Evolutionary conservation across 129 eudicot species (phyloP), one percentile per base, ranked within the genome.

Genomic region (Apium graveolens): DNA sequence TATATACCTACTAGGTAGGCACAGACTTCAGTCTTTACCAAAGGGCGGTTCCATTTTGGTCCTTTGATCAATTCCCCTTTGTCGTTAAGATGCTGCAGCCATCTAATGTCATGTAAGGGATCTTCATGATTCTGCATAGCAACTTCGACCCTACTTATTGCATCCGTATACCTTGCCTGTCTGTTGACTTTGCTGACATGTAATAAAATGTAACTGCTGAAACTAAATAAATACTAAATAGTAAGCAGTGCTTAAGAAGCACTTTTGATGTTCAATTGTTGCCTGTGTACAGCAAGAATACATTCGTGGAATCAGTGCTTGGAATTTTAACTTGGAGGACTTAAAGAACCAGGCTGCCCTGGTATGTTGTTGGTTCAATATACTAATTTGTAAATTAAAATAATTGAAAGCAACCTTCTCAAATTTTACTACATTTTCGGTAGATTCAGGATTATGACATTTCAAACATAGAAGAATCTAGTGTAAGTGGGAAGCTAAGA

Each of bases 321-420:
- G 98, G 98, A 94, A 94, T 81, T 94, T 94, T 80, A 91, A 94
- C 84, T 86, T 94, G 86, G 98, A 94, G 85, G 98, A 94, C 86
- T 87, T 94, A 89, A 94, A 91, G 87, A 90, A 85, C 83, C 96
- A 94, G 82, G 98, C 98, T 76, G 92, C 98, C 62, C 93, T 91
- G 79, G 98, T 94, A 91, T 74, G 90, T 72, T 69, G 17, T 81
- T 7, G 44, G 48, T 55, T 70, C 27, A 71, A 72, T 20, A 6
- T 43, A 44, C 17, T 39, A 27, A 42, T 26, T 43, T 14, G 3
- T 3, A 43, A 44, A 14, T 26, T 2, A 14, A 6, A 31, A 44
- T 74, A 44, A 44, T 74, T 43, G 77, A 60, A 37, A 21, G 29
- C 17, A 44, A 66, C 32, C 20, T 43, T 43, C 49, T 74, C 14